phyloP scores from a whole-genome alignment of 257 asterid species.

The Anisodus tanguticus region DNA sequence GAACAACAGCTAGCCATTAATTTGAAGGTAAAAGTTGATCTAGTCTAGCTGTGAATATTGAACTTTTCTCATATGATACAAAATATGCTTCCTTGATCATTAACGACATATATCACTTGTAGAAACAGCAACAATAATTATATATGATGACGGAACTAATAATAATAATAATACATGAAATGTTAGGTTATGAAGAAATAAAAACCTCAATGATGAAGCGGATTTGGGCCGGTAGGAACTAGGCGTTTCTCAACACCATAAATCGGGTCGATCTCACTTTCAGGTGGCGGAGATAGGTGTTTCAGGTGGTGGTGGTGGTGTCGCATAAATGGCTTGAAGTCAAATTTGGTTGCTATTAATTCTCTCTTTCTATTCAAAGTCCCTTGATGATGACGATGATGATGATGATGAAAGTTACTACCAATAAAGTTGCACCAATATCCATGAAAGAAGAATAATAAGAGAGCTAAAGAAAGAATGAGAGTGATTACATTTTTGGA shows the following conservation, averaged over 20 bases:
- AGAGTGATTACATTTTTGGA: conserved; percentile 28
- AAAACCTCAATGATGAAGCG: conserved; percentile 68
- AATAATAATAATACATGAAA: neutral
- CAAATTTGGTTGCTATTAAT: conserved; percentile 47
- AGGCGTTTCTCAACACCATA: conserved; percentile 77
- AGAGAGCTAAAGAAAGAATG: conserved; percentile 26
- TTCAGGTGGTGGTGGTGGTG: conserved; percentile 26
- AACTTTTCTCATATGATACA: conserved; percentile 29
- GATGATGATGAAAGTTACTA: neutral
- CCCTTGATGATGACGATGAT: neutral
- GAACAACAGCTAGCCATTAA: neutral
- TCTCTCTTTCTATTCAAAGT: conserved; percentile 46
- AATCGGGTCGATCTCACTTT: conserved; percentile 55
- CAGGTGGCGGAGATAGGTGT: conserved; percentile 38
- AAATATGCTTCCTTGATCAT: neutral
- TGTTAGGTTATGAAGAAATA: no score
- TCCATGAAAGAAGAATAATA: conserved; percentile 27
- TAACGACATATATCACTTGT: neutral
- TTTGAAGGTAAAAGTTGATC: neutral
- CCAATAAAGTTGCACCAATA: conserved; percentile 6
- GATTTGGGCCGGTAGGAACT: conserved; percentile 90
- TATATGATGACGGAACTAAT: neutral
- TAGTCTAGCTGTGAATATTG: neutral
- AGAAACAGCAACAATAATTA: neutral
- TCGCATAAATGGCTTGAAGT: conserved; percentile 57